These are phyloP conservation scores for Cercospora citrullina DNA, from an alignment of 2,329 filamentous ascomycete genomes.

Conservation along the genomic window DNA sequence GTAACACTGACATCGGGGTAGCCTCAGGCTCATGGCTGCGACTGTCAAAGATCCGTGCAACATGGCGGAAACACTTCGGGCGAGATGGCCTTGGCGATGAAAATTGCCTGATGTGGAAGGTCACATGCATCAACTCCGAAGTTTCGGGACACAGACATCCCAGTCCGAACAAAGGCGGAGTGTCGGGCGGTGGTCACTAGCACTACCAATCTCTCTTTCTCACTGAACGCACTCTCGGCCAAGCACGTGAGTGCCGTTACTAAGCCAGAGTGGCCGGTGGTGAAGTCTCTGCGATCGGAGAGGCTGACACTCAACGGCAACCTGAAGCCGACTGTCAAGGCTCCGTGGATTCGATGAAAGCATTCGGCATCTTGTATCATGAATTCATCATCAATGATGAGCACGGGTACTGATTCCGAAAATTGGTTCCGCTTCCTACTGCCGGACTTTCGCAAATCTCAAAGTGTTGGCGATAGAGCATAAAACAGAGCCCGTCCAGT, in stretches of 20 bases:
- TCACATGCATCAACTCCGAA: background rate
- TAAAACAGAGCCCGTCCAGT: background rate
- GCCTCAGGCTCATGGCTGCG: background rate
- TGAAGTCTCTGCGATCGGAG: background rate
- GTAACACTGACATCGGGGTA: background rate
- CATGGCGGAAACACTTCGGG: background rate
- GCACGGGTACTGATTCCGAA: background rate
- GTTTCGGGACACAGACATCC: background rate
- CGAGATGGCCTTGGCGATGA: background rate
- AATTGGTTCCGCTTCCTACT: background rate
- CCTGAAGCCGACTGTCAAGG: background rate
- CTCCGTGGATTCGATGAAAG: background rate
- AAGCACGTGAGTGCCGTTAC: background rate
- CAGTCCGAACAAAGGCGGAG: background rate
- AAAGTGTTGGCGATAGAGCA: background rate
- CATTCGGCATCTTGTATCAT: background rate
- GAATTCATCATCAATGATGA: background rate
- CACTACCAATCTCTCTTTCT: background rate
- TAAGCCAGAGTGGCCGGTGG: background rate
- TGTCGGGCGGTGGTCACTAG: background rate
- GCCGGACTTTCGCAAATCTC: background rate
- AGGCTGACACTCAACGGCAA: background rate
- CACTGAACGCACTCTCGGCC: background rate
- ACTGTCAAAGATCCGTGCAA: background rate
- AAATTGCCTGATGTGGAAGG: background rate